These are phyloP conservation scores for Capillidium rhysosporum DNA, from an alignment of 371 early-diverging fungal genomes.

Conservation along the genomic window DNA sequence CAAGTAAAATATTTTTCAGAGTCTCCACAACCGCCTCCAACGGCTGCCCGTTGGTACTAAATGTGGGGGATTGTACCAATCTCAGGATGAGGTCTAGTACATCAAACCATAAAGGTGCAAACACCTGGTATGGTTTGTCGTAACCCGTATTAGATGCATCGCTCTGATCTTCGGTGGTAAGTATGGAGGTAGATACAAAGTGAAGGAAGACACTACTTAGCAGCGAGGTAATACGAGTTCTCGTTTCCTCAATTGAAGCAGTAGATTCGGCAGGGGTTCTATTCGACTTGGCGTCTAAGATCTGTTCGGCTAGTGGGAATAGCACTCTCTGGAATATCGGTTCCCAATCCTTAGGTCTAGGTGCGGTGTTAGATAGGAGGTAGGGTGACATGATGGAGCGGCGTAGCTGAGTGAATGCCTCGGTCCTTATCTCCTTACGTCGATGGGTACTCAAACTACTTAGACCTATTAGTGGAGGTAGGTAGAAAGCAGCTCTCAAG, in stretches of 20 bases:
- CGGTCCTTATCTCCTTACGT: neutral
- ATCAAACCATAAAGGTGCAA: neutral
- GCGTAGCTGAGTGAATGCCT: neutral
- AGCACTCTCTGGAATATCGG: neutral
- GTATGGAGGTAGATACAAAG: neutral
- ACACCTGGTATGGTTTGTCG: neutral
- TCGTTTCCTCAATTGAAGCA: neutral
- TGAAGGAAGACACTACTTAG: neutral
- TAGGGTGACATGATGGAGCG: neutral
- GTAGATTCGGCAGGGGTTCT: neutral
- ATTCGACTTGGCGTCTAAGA: neutral
- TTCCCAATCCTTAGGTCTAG: neutral
- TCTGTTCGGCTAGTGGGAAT: neutral
- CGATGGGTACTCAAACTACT: neutral
- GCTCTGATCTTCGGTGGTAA: too few relatives aligned
- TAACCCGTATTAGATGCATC: neutral
- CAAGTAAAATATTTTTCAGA: constrained; percentile 1
- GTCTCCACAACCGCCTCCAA: constrained; percentile 1
- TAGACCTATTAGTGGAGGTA: constrained; percentile 4
- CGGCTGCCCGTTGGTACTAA: neutral
- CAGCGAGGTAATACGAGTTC: neutral
- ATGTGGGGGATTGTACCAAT: neutral
- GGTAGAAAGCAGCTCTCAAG: neutral
- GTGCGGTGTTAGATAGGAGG: neutral
- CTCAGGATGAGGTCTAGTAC: neutral